These are phyloP conservation scores for Tardiomyces depauwii DNA, from an alignment of 1,139 yeast genomes.

Conservation along the genomic window DNA sequence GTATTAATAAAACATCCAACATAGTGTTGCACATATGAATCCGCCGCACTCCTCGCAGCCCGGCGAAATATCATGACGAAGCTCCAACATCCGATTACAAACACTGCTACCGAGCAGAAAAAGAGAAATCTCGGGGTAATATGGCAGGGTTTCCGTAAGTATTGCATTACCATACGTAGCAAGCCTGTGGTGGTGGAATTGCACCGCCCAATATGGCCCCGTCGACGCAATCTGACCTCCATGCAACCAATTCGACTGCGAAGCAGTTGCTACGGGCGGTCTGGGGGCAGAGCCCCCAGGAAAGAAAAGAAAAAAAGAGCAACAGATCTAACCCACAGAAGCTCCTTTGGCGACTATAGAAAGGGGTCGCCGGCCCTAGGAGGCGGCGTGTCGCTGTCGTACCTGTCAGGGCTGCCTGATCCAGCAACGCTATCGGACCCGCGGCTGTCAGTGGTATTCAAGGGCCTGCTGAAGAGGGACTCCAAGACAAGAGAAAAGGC, in stretches of 20 bases:
- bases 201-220: no score
- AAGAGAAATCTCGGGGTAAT: not conserved
- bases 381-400: constrained; percentile 47
- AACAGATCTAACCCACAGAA: not conserved
- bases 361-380: not conserved
- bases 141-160: not conserved
- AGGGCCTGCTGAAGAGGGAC: constrained; percentile 66
- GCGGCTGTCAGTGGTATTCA: constrained; percentile 55
- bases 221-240: not conserved
- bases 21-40: no score
- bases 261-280: not conserved
- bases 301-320: not conserved
- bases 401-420: constrained; percentile 72
- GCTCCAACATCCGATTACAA: no score
- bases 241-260: not conserved
- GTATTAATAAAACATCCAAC: no score
- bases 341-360: not conserved
- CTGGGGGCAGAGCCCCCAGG: not conserved
- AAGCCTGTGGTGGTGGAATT: no score
- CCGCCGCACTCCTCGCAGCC: no score
- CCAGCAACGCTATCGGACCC: constrained; percentile 45
- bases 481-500: constrained; percentile 79
- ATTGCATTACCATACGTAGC: not conserved
- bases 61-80: no score
- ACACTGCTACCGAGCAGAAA: no score